These are phyloP conservation scores for Cruciata laevipes DNA, from an alignment of 257 asterid genomes.

Conservation along the genomic window DNA sequence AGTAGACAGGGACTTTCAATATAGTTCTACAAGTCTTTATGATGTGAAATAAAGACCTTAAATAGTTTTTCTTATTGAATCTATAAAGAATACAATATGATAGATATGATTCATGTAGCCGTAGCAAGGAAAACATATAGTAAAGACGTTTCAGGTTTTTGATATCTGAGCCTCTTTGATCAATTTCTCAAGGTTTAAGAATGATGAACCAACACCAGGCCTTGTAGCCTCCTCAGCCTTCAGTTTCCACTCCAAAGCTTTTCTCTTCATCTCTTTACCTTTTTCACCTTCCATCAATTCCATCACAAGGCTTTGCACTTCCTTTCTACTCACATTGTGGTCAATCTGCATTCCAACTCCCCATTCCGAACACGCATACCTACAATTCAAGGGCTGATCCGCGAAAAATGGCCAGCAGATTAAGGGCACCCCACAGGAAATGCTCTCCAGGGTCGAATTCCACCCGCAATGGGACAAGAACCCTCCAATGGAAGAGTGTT, in stretches of 20 bases:
- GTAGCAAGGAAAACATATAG: not conserved
- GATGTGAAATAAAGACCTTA: too few species aligned
- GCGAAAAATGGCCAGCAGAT: slow-evolving; percentile 48
- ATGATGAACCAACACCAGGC: slow-evolving; percentile 24
- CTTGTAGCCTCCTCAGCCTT: slow-evolving; percentile 18
- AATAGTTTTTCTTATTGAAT: too few species aligned
- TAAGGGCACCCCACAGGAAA: slow-evolving; percentile 35
- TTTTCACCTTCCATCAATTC: slow-evolving; percentile 32
- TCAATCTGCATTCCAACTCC: slow-evolving; percentile 25
- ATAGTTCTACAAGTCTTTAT: too few species aligned
- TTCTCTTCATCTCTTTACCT: slow-evolving; percentile 25
- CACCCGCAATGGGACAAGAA: slow-evolving; percentile 45
- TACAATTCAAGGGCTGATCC: slow-evolving; percentile 34
- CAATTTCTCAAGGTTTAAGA: slow-evolving; percentile 20
- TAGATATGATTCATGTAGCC: not conserved
- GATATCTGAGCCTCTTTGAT: slow-evolving; percentile 1
- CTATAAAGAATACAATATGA: too few species aligned
- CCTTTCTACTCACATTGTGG: slow-evolving; percentile 18
- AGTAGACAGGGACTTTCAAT: too few species aligned
- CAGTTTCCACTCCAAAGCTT: slow-evolving; percentile 29
- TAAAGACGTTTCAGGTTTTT: not conserved
- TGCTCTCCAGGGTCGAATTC: slow-evolving; percentile 37
- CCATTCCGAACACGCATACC: slow-evolving; percentile 30
- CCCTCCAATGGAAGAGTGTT: slow-evolving; percentile 29
- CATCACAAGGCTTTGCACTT: slow-evolving; percentile 23